Evolutionary conservation across 257 asterid genomes (phyloP).

Genomic region (Solanum piurae): DNA sequence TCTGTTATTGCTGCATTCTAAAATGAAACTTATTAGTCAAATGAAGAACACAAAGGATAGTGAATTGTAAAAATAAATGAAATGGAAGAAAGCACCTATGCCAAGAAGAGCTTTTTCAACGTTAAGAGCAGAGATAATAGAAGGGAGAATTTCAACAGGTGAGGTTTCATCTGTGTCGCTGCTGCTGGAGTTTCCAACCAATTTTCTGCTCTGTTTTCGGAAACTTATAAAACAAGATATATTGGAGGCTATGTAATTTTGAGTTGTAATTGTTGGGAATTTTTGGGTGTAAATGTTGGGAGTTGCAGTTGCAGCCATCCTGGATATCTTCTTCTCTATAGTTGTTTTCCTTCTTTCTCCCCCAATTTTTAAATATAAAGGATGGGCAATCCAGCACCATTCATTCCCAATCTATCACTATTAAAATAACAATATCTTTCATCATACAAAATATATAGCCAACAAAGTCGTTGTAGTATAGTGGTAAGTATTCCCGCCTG

Average conservation of each 20-base stretch:
- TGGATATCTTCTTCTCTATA: background rate
- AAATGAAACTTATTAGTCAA: conserved; percentile 7
- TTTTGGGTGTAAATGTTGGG: conserved; percentile 9
- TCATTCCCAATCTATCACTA: background rate
- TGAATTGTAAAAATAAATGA: background rate
- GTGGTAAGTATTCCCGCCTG: conserved; percentile 99
- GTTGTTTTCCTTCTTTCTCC: background rate
- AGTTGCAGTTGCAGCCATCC: conserved; percentile 36
- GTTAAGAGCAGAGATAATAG: conserved; percentile 63
- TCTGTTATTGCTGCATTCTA: conserved; percentile 83
- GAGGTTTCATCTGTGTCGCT: conserved; percentile 8
- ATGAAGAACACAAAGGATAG: background rate
- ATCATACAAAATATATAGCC: accelerated
- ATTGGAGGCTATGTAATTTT: background rate
- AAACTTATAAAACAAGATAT: background rate
- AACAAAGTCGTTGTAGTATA: conserved; percentile 5
- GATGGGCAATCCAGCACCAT: background rate
- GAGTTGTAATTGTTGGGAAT: background rate
- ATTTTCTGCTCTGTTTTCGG: background rate
- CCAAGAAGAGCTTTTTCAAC: conserved; percentile 81
- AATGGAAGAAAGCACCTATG: conserved; percentile 25
- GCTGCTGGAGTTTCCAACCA: conserved; percentile 5
- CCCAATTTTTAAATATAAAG: background rate
- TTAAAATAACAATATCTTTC: accelerated
- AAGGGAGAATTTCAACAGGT: background rate